Conservation (phyloP, 169 alveolate species). For the Plasmodium blacklocki region DNA sequence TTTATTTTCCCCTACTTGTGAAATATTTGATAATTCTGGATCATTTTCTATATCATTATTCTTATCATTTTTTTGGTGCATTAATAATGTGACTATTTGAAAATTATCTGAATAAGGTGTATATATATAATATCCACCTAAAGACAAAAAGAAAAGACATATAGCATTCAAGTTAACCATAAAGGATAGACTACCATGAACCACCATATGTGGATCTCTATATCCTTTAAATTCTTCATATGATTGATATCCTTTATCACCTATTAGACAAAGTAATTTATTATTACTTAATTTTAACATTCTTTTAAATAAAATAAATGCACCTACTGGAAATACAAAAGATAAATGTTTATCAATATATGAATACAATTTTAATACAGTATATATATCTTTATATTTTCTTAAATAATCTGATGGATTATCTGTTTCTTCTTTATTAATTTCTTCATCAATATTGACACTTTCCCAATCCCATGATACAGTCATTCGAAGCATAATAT, state of each 20-base stretch:
- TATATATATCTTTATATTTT: slow-evolving; percentile 74
- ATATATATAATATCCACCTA: slow-evolving; percentile 86
- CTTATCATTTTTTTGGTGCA: slow-evolving; percentile 28
- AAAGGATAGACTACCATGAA: slow-evolving; percentile 89
- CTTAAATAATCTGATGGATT: slow-evolving; percentile 76
- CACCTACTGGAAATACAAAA: slow-evolving; percentile 87
- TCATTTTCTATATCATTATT: neutral
- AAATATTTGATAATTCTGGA: neutral
- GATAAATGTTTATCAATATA: slow-evolving; percentile 80
- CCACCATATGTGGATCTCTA: slow-evolving; percentile 89
- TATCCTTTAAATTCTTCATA: slow-evolving; percentile 85
- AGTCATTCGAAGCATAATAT: slow-evolving; percentile 90
- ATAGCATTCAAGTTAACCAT: slow-evolving; percentile 90
- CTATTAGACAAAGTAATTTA: slow-evolving; percentile 84
- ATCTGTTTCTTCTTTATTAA: slow-evolving; percentile 26
- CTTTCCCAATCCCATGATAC: slow-evolving; percentile 87
- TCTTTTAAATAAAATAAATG: slow-evolving; percentile 82
- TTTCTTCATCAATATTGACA: slow-evolving; percentile 58
- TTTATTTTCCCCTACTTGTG: neutral
- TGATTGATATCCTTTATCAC: slow-evolving; percentile 90
- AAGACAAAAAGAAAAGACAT: slow-evolving; percentile 80
- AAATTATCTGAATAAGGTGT: slow-evolving; percentile 88
- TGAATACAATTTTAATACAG: slow-evolving; percentile 79
- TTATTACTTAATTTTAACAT: slow-evolving; percentile 80
- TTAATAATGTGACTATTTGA: slow-evolving; percentile 83